A percentile compares a stretch with the other conserved stretches of the same genome.
phyloP scores from a whole-genome alignment of 2,329 filamentous ascomycete species.

The Calonectria pseudoreteaudii region DNA sequence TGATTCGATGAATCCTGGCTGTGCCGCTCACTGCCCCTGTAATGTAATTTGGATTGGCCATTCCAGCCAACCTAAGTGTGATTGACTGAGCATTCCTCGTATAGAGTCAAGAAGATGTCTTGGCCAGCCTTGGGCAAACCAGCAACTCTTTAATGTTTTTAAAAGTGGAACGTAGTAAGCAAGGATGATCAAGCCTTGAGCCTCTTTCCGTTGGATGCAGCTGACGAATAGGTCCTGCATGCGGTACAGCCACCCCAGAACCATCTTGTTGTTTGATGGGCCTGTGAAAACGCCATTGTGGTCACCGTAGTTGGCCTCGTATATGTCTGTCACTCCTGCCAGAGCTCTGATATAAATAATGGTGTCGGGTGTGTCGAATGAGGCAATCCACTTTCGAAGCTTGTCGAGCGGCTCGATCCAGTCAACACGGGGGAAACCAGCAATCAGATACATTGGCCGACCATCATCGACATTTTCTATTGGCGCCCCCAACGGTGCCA shows the following conservation, averaged over 20 bases:
- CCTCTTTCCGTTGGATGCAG: constrained; percentile 41
- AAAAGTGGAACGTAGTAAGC: constrained; percentile 38
- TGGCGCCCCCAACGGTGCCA: constrained; percentile 36
- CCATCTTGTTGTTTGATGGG: constrained; percentile 30
- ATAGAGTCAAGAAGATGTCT: constrained; percentile 39
- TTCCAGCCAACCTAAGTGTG: constrained; percentile 38
- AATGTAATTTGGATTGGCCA: constrained; percentile 38
- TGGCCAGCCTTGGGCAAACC: constrained; percentile 30
- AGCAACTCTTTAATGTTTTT: constrained; percentile 21
- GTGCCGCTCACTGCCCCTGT: constrained; percentile 17
- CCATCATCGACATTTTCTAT: constrained; percentile 28
- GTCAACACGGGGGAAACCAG: constrained; percentile 36
- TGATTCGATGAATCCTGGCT: constrained; percentile 2
- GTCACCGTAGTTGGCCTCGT: constrained; percentile 42
- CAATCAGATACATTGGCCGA: constrained; percentile 36
- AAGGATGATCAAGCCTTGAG: constrained; percentile 42
- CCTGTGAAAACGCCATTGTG: constrained; percentile 31
- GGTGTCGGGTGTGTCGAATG: constrained; percentile 39
- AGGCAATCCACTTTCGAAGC: constrained; percentile 38
- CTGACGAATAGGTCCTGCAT: constrained; percentile 42
- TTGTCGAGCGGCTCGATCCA: constrained; percentile 38
- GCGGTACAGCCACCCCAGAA: constrained; percentile 46
- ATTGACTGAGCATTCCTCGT: constrained; percentile 30
- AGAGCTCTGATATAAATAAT: constrained; percentile 40
- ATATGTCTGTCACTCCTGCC: constrained; percentile 38